A percentile compares a stretch with the other conserved stretches of the same genome.
Evolutionary conservation across 495 filamentous ascomycete genomes (phyloP).

Genomic region (Diplogelasinospora grovesii): DNA sequence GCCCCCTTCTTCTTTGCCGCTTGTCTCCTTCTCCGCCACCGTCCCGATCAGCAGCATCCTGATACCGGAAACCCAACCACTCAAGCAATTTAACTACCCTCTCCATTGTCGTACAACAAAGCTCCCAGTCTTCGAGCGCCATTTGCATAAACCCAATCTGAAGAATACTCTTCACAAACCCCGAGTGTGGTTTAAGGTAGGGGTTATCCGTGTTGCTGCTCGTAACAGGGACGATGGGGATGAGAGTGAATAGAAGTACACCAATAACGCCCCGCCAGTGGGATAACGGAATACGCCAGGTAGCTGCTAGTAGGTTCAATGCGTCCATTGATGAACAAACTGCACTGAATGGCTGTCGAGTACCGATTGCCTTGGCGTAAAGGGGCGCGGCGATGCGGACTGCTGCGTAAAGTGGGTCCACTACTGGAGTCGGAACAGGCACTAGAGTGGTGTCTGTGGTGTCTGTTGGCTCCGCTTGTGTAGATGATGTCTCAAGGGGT

Average conservation of each 20-base stretch:
- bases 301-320: slow-evolving; percentile 10
- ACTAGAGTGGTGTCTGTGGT: not conserved
- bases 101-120: slow-evolving; percentile 8
- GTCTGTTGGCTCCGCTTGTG: not conserved
- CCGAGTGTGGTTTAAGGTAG: slow-evolving; percentile 1
- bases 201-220: not conserved
- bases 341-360: slow-evolving; percentile 9
- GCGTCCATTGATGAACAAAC: slow-evolving; percentile 11
- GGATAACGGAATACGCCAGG: slow-evolving; percentile 17
- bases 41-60: no score
- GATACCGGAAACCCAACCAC: slow-evolving; percentile 16
- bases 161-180: slow-evolving; percentile 18
- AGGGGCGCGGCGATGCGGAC: slow-evolving; percentile 15
- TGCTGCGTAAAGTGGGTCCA: slow-evolving; percentile 14
- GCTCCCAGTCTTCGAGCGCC: slow-evolving; percentile 17
- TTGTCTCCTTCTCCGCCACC: no score
- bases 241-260: slow-evolving; percentile 13
- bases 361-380: slow-evolving; percentile 16
- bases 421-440: no score
- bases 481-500: no score
- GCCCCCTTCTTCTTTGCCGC: no score
- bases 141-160: slow-evolving; percentile 17
- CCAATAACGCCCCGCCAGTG: slow-evolving; percentile 15
- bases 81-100: slow-evolving; percentile 8
- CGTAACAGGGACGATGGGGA: slow-evolving; percentile 10